phyloP scores from a whole-genome alignment of 2,329 filamentous ascomycete species.

The Rhynchosporium secalis region DNA sequence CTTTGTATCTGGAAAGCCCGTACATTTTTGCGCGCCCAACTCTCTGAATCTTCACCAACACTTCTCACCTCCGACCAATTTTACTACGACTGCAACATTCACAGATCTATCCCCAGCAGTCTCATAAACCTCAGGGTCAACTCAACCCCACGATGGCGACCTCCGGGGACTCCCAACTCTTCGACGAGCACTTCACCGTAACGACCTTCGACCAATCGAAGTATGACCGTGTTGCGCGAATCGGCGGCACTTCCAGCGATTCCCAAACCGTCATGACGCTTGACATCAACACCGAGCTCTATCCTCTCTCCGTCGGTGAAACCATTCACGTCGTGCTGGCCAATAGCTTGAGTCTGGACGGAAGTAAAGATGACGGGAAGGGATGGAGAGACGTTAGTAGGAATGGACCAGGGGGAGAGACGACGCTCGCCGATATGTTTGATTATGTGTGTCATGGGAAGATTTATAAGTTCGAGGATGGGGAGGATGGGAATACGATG shows the following conservation, averaged over 20 bases:
- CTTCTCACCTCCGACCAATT: not conserved
- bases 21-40: not conserved
- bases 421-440: constrained; percentile 73
- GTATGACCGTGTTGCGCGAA: constrained; percentile 92
- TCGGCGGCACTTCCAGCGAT: constrained; percentile 75
- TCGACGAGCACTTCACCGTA: constrained; percentile 88
- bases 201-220: constrained; percentile 78
- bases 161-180: constrained; percentile 86
- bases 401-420: constrained; percentile 51
- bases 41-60: not conserved
- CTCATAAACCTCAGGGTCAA: not conserved
- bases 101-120: not conserved
- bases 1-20: not conserved
- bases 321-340: constrained; percentile 79
- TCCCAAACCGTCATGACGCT: constrained; percentile 75
- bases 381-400: constrained; percentile 79
- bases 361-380: constrained; percentile 71
- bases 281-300: constrained; percentile 93
- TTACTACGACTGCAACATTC: not conserved
- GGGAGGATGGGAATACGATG: constrained; percentile 78
- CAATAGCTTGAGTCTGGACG: constrained; percentile 83
- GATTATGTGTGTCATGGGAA: constrained; percentile 89
- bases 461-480: constrained; percentile 86
- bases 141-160: constrained; percentile 41
- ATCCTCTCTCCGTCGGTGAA: constrained; percentile 73